A percentile compares a stretch with the other conserved stretches of the same genome.
These are phyloP conservation scores for Cystobasidium sp. DNA, from an alignment of 1,284 basidiomycete species.

Conservation along the genomic window DNA sequence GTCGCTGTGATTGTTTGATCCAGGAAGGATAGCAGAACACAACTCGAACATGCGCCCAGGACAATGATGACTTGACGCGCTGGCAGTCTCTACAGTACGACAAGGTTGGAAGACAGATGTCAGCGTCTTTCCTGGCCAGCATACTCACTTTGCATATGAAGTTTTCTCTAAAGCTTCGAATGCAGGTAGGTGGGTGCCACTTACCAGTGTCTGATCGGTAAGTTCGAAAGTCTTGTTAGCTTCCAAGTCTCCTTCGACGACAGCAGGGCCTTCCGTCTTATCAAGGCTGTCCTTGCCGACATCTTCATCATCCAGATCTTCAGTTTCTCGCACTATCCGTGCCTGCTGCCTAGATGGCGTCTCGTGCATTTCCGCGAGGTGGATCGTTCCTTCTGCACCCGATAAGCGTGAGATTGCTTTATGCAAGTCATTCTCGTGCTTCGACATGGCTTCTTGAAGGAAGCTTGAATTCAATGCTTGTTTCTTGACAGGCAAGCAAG, in stretches of 20 bases:
- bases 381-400: constrained; percentile 16
- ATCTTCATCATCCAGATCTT: background rate
- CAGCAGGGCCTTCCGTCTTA: background rate
- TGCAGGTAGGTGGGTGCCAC: constrained; percentile 11
- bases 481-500: background rate
- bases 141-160: no score
- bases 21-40: constrained; percentile 62
- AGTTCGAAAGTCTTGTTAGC: constrained; percentile 27
- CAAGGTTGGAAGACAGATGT: no score
- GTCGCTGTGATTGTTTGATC: constrained; percentile 69
- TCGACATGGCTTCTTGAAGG: background rate
- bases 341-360: constrained; percentile 6
- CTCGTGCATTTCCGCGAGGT: constrained; percentile 2
- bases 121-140: no score
- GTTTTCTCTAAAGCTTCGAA: background rate
- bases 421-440: background rate
- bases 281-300: constrained; percentile 3
- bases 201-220: constrained; percentile 30
- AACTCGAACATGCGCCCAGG: constrained; percentile 58
- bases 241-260: constrained; percentile 3
- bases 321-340: background rate
- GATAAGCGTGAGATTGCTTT: constrained; percentile 20
- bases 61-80: constrained; percentile 68
- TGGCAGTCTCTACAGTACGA: constrained; percentile 61
- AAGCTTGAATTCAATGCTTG: background rate